Conservation (phyloP, 352 stramenopile genomes). For the Phytophthora colocasiae region DNA sequence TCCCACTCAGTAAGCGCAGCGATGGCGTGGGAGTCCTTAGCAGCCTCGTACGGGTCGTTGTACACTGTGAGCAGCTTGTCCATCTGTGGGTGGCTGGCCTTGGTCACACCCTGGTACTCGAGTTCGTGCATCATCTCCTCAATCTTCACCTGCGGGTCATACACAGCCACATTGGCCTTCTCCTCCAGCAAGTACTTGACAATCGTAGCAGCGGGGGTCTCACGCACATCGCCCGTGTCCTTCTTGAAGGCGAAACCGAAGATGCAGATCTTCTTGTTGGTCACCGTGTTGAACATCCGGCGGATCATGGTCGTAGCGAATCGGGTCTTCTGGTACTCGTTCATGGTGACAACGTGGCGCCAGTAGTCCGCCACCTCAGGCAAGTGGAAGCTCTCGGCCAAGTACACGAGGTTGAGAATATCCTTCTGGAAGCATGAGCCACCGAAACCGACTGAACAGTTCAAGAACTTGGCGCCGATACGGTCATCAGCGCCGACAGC, state of each 20-base stretch:
- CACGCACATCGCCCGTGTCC: conserved; percentile 99
- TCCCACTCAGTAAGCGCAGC: conserved; percentile 99
- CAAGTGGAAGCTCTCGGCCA: conserved; percentile 98
- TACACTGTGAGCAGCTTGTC: conserved; percentile 78
- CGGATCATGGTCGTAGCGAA: conserved; percentile 98
- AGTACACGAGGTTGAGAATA: conserved; percentile 99
- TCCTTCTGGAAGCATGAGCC: conserved; percentile 88
- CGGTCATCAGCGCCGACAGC: conserved; percentile 98
- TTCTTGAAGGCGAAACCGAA: conserved; percentile 99
- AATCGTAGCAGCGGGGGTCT: conserved; percentile 98
- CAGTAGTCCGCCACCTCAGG: conserved; percentile 99
- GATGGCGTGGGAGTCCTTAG: conserved; percentile 93
- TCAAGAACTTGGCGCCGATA: conserved; percentile 98
- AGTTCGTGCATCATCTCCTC: conserved; percentile 92
- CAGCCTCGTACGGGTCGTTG: conserved; percentile 93
- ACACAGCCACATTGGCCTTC: conserved; percentile 95
- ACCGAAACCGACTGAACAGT: conserved; percentile 98
- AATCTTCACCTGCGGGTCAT: conserved; percentile 98
- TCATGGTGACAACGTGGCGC: conserved; percentile 99
- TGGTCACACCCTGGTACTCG: conserved; percentile 91
- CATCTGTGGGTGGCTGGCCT: conserved; percentile 90
- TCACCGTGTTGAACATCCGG: conserved; percentile 99
- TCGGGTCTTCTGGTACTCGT: conserved; percentile 99
- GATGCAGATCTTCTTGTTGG: conserved; percentile 99
- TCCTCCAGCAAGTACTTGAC: conserved; percentile 97